Evolutionary conservation across 371 early-diverging fungal genomes (phyloP).

Genomic region (Mucor racemosus): DNA sequence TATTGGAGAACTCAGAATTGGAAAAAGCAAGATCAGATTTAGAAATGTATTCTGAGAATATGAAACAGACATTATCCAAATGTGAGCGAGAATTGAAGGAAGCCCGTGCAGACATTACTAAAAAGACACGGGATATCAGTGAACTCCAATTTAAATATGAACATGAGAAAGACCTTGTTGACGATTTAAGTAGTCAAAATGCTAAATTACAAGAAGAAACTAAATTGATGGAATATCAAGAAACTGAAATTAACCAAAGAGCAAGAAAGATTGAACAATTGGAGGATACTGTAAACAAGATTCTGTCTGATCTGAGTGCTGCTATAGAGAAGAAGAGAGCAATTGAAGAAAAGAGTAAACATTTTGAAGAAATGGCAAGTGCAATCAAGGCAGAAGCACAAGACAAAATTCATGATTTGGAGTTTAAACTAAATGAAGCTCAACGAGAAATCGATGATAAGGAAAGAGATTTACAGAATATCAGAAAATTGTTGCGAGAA

Average conservation of each 20-base stretch:
- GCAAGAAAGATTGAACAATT: slow-evolving; percentile 12
- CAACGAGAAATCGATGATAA: neutral
- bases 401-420: slow-evolving; percentile 1
- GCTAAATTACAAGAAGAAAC: slow-evolving; percentile 7
- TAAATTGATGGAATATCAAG: slow-evolving; percentile 5
- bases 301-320: slow-evolving; percentile 3
- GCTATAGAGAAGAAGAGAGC: slow-evolving; percentile 9
- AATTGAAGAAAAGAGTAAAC: slow-evolving; percentile 6
- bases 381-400: neutral
- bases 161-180: neutral
- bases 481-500: slow-evolving; percentile 2
- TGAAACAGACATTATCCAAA: slow-evolving; percentile 5
- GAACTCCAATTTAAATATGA: slow-evolving; percentile 1
- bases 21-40: slow-evolving; percentile 9
- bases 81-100: too few relatives aligned
- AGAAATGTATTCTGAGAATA: neutral
- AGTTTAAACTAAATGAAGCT: neutral
- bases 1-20: neutral
- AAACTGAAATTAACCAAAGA: slow-evolving; percentile 14
- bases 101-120: neutral
- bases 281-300: slow-evolving; percentile 7
- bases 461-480: neutral
- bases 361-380: neutral
- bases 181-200: slow-evolving; percentile 4
- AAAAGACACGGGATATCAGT: neutral